Percentiles rank a stretch among this genome's conserved stretches.
Evolutionary conservation across 441 rosid genomes (phyloP).

Genomic region (Gossypium davidsonii): DNA sequence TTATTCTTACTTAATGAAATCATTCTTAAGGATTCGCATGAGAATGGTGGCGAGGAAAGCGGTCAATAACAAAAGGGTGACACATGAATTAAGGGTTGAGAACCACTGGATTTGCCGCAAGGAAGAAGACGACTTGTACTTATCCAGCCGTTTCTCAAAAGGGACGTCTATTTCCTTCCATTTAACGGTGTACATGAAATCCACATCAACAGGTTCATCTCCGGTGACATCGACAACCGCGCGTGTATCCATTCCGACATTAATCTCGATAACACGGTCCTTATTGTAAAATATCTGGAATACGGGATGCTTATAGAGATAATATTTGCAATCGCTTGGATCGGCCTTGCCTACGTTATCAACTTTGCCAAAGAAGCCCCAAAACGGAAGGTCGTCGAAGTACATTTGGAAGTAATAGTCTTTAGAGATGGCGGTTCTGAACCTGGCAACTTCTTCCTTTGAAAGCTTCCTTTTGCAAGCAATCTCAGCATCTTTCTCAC

Average conservation of each 20-base stretch:
- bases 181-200: slow-evolving; percentile 30
- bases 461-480: slow-evolving; percentile 26
- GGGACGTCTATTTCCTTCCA: slow-evolving; percentile 36
- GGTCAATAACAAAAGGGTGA: slow-evolving; percentile 34
- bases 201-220: slow-evolving; percentile 30
- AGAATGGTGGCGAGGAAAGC: slow-evolving; percentile 40
- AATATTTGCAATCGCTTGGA: slow-evolving; percentile 37
- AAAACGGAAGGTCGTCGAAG: slow-evolving; percentile 55
- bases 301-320: slow-evolving; percentile 39
- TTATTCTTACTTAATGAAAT: slow-evolving; percentile 29
- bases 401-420: slow-evolving; percentile 63
- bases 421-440: slow-evolving; percentile 34
- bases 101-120: slow-evolving; percentile 39
- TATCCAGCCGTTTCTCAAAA: slow-evolving; percentile 40
- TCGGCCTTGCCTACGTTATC: slow-evolving; percentile 37
- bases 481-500: slow-evolving; percentile 27
- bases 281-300: slow-evolving; percentile 39
- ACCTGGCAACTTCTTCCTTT: slow-evolving; percentile 38
- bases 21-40: slow-evolving; percentile 37
- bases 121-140: slow-evolving; percentile 30
- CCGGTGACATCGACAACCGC: slow-evolving; percentile 27
- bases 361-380: slow-evolving; percentile 52
- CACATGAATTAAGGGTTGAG: slow-evolving; percentile 40
- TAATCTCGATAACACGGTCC: slow-evolving; percentile 47
- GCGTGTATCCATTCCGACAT: slow-evolving; percentile 28